Base-by-base conservation (phyloP, 345 rosid species). In the Ailanthus altissimus region DNA sequence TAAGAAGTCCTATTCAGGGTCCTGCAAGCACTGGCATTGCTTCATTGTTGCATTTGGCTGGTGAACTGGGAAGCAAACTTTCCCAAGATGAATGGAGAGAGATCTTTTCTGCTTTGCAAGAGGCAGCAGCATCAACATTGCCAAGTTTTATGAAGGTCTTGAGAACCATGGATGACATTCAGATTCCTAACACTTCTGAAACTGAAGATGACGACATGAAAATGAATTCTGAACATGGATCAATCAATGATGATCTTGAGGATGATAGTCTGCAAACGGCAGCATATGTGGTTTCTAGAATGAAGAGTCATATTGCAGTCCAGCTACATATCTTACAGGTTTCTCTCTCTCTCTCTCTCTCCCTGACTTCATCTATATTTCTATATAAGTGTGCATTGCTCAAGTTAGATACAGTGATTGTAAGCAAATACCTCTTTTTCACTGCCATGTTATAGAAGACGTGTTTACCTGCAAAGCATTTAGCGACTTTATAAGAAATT, bases 291-390 rank as follows among this genome's bases (percentile, higher is more conserved):
- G 84, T 89, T 74, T 90, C 97, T 47, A 90, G 96, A 81, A 87
- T 87, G 84, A 95, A 92, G 88, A 85, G 90, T 86, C 94, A 93
- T 79, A 89, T 93, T 47, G 77, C 93, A 1, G 81, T 89, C 69
- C 99, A 93, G 84, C 90, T 95, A 69, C 93, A 88, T 47, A 84
- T 90, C 70, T 61, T 88, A 50, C 96, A 90, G 96, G 99, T 95
- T 47, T 75, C 51, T 73, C 77, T 53, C 64, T 80, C 58, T 49
- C 53, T 51, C 65, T 65, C 70, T 61, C 25, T 59, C 53, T 43
- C 64, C 8, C 77, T 53, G 5, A 21, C 46, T 53, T 46, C 16
- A 23, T 69, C 23, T 49, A 50, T 69, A 59, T 18, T 50, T 69
- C 21, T 49, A 14, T 32, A 32, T 32, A 32, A 32, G 38, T 3